phyloP scores from a whole-genome alignment of 2,329 filamentous ascomycete genomes.

The Phaeosphaeriaceae sp. region DNA sequence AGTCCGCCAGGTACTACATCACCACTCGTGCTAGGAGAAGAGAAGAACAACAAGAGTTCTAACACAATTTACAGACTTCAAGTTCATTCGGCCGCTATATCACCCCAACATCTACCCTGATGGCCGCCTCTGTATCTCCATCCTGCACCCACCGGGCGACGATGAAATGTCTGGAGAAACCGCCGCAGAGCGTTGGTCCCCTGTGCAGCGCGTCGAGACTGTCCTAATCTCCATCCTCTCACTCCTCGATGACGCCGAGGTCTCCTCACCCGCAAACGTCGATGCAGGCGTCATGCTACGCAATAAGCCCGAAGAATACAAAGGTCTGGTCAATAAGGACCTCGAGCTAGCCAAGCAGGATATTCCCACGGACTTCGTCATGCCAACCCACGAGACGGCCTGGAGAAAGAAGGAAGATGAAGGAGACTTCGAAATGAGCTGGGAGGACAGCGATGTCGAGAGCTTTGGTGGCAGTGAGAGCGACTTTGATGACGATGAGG shows the following conservation, averaged over 20 bases:
- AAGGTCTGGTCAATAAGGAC: slow-evolving; percentile 69
- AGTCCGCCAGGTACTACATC: slow-evolving; percentile 68
- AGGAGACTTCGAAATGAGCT: slow-evolving; percentile 63
- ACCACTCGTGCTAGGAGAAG: neutral
- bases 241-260: slow-evolving; percentile 91
- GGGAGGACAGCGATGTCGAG: slow-evolving; percentile 59
- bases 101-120: slow-evolving; percentile 95
- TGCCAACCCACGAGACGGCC: slow-evolving; percentile 75
- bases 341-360: slow-evolving; percentile 77
- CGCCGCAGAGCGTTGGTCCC: slow-evolving; percentile 92
- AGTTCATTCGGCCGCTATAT: slow-evolving; percentile 78
- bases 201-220: slow-evolving; percentile 91
- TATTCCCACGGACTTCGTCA: slow-evolving; percentile 78
- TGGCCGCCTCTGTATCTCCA: slow-evolving; percentile 93
- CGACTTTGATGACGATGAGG: slow-evolving; percentile 61
- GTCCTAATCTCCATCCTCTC: slow-evolving; percentile 92
- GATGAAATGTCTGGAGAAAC: slow-evolving; percentile 90
- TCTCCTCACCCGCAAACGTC: slow-evolving; percentile 92
- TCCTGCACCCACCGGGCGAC: slow-evolving; percentile 89
- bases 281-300: slow-evolving; percentile 88
- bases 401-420: slow-evolving; percentile 65
- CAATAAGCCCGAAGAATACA: slow-evolving; percentile 73
- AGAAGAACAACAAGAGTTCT: neutral
- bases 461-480: slow-evolving; percentile 76
- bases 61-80: slow-evolving; percentile 65